Base-by-base conservation (phyloP, 306 rosid genomes). In the Rosa rugosa region DNA sequence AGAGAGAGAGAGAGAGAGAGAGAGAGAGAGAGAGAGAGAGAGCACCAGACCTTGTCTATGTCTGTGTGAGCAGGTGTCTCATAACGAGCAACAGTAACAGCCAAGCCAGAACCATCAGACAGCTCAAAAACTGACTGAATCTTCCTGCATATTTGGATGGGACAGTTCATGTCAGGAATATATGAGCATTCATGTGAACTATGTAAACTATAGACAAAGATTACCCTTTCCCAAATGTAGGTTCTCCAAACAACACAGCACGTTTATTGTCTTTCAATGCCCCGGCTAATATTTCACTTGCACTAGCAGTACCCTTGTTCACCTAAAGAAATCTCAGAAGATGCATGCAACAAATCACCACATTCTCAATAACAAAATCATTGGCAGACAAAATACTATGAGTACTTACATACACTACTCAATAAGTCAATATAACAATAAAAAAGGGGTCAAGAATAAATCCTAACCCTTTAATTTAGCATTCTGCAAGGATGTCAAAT, bases 281-380 rank as follows among this genome's bases (percentile, higher is more conserved):
- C 54, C 98, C 99, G 0, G 99, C 99, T 84, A 95, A 88, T 69
- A 95, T 95, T 86, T 95, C 99, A 73, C 99, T 95, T 34, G 99
- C 98, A 88, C 99, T 95, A 40, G 99, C 99, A 46, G 99, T 95
- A 86, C 99, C 99, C 88, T 93, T 93, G 77, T 93, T 93, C 80
- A 95, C 99, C 99, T 95, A 77, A 67, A 67, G 75, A 5, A 85
- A 73, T 50, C 79, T 73, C 89, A 36, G 80, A 23, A 23, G 40
- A 59, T 17, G n/a, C 54, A 41, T 62, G 47, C 54, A 66, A 25
- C 68, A 40, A n/a, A 1, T 77, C 60, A 56, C 75, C 66, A 72
- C 42, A 50, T 41, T 50, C 16, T n/a, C 41, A 7, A 4, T 3
- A 17, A 6, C 0, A 65, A 63, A 40, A n/a, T 73, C 62, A 27